A percentile compares a stretch with the other conserved stretches of the same genome.
phyloP scores from a whole-genome alignment of 192 early-diverging fungal genomes.

The Obelidium mucronatum region DNA sequence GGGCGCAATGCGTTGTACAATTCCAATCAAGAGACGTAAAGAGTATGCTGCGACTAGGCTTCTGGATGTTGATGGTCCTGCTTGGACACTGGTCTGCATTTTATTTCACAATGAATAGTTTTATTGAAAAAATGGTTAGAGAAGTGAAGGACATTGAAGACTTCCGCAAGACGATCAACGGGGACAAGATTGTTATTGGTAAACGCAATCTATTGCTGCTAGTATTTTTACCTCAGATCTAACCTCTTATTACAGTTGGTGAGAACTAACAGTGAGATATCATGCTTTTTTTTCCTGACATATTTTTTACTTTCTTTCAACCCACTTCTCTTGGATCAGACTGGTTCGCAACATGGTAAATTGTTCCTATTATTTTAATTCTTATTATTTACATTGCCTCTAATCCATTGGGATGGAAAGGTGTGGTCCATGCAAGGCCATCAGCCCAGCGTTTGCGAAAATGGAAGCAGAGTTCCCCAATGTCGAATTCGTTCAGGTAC shows the following conservation, averaged over 20 bases:
- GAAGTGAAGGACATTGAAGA: constrained; percentile 31
- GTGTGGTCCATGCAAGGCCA: constrained; percentile 63
- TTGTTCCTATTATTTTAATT: not conserved
- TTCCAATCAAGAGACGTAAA: not conserved
- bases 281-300: not conserved
- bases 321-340: not conserved
- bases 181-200: constrained; percentile 46
- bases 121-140: not conserved
- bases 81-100: not conserved
- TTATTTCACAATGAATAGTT: not conserved
- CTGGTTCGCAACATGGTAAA: constrained; percentile 13
- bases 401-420: no score
- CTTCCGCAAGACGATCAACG: constrained; percentile 37
- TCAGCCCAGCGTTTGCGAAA: constrained; percentile 53
- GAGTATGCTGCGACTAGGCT: constrained; percentile 5
- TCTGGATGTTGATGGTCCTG: not conserved
- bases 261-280: not conserved
- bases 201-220: not conserved
- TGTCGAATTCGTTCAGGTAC: not conserved
- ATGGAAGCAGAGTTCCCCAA: constrained; percentile 49
- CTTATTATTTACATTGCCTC: not conserved
- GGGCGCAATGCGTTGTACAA: constrained; percentile 1
- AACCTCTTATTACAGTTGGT: constrained; percentile 4
- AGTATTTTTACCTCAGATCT: not conserved
- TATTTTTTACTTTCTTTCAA: not conserved